Base-by-base conservation (phyloP, 2,329 filamentous ascomycete species). In the Didymella sp. region DNA sequence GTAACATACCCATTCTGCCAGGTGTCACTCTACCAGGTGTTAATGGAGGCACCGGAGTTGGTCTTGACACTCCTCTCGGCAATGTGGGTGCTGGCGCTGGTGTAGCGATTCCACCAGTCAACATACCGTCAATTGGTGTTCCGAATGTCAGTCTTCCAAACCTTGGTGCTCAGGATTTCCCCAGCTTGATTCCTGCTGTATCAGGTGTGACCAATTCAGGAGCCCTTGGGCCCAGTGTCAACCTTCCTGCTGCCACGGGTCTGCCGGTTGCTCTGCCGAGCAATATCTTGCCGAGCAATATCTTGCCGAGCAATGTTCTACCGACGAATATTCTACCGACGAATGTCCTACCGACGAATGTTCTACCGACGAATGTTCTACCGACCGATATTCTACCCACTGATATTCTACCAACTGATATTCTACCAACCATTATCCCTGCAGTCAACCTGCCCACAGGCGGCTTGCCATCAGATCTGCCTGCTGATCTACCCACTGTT, bases 61-160 rank as follows among this genome's bases (percentile, higher is more conserved):
- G 47, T 7, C 17, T 30, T 9, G 37, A 31, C n/a, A 50, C 47
- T n/a, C 47, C 37, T 31, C 15, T 37, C n/a, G 47, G 47, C 19
- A 19, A 11, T 41, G 12, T 42, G 8, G 12, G 9, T 42, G 6
- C 9, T 33, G 37, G 35, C 37, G 40, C 28, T 17, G 37, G 33
- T 9, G 17, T 48, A 2, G n/a, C 6, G 2, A 12, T 48, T 21
- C 45, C 33, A 25, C 33, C 45, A 9, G 9, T 48, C 24, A 38
- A 24, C n/a, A 48, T 48, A 24, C 44, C 44, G 8, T 11, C 21
- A 4, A 31, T 44, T 17, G 42, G 25, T 21, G 3, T 25, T 11
- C 35, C 35, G 11, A 28, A 11, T 6, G 6, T 11, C 11, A 28
- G 27, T 28, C 27, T 28, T 6, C 33, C 33, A 21, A 37, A 19